Evolutionary conservation across 2,329 filamentous ascomycete species (phyloP).

Genomic region (Blastomyces silverae): DNA sequence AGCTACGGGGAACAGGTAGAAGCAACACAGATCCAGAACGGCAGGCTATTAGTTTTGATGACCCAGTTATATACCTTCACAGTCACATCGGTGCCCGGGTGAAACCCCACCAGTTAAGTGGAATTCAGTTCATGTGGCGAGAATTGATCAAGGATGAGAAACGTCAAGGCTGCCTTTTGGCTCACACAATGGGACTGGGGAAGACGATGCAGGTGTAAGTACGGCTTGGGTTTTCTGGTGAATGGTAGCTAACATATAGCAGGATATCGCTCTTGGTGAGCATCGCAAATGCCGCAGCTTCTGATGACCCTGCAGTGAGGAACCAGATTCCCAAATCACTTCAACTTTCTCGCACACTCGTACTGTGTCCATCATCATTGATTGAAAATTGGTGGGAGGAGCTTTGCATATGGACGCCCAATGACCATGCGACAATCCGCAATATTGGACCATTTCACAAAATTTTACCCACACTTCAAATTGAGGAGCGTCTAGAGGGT

Average conservation of each 20-base stretch:
- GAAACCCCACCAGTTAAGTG: conserved; percentile 72
- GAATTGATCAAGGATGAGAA: conserved; percentile 60
- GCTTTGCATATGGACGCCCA: conserved; percentile 60
- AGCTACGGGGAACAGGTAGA: conserved; percentile 30
- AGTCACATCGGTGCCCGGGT: conserved; percentile 57
- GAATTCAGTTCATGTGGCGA: conserved; percentile 84
- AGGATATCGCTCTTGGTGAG: conserved; percentile 71
- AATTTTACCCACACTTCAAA: conserved; percentile 43
- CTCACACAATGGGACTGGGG: conserved; percentile 85
- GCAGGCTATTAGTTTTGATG: conserved; percentile 42
- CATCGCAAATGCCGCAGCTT: conserved; percentile 59
- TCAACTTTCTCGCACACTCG: conserved; percentile 56
- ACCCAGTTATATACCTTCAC: conserved; percentile 50
- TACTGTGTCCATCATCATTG: conserved; percentile 68
- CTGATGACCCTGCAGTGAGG: conserved; percentile 50
- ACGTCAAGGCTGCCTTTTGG: conserved; percentile 69
- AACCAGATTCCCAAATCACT: conserved; percentile 64
- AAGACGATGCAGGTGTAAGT: conserved; percentile 80
- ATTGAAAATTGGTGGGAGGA: conserved; percentile 81
- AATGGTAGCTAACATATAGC: conserved; percentile 1
- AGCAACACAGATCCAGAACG: conserved; percentile 40
- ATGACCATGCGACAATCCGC: not conserved
- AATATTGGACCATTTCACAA: conserved; percentile 20
- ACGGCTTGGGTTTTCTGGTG: not conserved
- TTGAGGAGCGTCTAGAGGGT: conserved; percentile 38